Conservation (phyloP, 2,329 filamentous ascomycete species). For the Metarhizium robertsii region DNA sequence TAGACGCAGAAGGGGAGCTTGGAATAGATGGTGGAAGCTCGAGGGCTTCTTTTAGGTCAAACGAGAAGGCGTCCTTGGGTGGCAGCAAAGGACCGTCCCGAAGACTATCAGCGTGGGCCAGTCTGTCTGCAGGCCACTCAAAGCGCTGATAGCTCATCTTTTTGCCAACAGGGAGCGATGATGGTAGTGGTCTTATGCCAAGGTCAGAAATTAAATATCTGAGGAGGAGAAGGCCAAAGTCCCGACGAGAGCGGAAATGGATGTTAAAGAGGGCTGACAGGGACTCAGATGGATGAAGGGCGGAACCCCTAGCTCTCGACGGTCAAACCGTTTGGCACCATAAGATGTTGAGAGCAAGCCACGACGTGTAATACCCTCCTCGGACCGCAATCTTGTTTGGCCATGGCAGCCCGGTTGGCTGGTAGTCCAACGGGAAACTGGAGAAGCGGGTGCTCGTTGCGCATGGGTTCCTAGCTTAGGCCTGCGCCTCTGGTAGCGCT, state of each 20-base stretch:
- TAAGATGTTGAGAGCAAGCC: not conserved
- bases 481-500: not conserved
- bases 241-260: not conserved
- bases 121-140: constrained; percentile 1
- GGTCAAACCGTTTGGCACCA: not conserved
- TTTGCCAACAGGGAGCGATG: not conserved
- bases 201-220: not conserved
- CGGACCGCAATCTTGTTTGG: not conserved
- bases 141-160: constrained; percentile 5
- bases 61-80: constrained; percentile 3
- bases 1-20: constrained; percentile 5
- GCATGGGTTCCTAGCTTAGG: constrained; percentile 5
- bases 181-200: not conserved
- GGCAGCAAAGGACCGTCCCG: constrained; percentile 1
- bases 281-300: not conserved
- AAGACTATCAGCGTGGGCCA: not conserved
- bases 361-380: not conserved
- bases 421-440: not conserved
- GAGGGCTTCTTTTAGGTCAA: constrained; percentile 9
- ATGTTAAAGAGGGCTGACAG: not conserved
- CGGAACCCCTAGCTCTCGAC: not conserved
- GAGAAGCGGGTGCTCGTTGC: not conserved
- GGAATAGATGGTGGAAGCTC: constrained; percentile 4
- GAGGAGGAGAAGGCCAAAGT: not conserved
- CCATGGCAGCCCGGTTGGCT: not conserved